Base-by-base conservation (phyloP, 2,329 filamentous ascomycete species). In the Dactylellina cionopaga region DNA sequence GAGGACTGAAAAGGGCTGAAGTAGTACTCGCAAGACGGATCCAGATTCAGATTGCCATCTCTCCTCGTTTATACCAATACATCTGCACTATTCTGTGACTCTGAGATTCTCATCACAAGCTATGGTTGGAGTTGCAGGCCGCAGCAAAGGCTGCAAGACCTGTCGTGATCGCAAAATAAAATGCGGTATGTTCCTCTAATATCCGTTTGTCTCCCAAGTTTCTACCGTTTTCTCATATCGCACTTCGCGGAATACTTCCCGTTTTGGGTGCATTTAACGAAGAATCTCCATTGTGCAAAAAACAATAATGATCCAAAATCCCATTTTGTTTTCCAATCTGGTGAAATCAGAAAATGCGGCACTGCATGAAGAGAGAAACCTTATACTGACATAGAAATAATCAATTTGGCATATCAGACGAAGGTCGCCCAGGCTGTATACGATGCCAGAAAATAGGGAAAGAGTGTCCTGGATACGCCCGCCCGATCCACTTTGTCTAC, bases 71-170 rank as follows among this genome's bases (percentile, higher is more conserved):
- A 41, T 63, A 41, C 11, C 22, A 11, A 41, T 51, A 10, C 51
- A 41, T 41, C 51, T 27, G 51, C 33, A 51, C 46, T 27, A 22
- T 11, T 27, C 5, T 25, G 33, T 37, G 24, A 29, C 3, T n/a
- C 7, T 22, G 22, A 9, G 9, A 54, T 27, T 31, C 17, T 3
- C 46, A 56, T 51, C 33, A 44, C 35, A 63, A 54, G 35, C 22
- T 52, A 72, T 72, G 68, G 68, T 72, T 27, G 68, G 68, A 72
- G 68, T 72, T 41, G 68, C 68, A 27, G 68, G 68, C 39, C 68
- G 68, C 59, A 72, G 68, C 37, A 72, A 72, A 65, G 68, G 68
- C 22, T 72, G 68, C 35, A 72, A 72, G 54, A 72, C 59, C 52
- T 72, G 68, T 58, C 59, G 68, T 33, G 68, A 72, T 19, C 52